Base-by-base conservation (phyloP, 176 grass and related monocot genomes). In the Urochloa ruziziensis region DNA sequence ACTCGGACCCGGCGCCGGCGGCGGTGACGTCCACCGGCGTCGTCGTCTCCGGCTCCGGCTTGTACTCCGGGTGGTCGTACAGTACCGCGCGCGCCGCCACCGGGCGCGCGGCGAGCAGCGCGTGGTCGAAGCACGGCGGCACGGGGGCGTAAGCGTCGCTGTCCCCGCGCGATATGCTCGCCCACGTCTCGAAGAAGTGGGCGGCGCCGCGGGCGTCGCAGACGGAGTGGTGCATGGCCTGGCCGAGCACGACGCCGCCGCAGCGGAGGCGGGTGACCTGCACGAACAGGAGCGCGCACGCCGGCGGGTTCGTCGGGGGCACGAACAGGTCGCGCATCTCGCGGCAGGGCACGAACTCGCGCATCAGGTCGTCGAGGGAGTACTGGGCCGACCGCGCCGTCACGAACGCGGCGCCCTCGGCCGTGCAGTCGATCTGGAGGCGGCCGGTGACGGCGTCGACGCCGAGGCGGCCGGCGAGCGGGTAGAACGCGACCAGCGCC, bases 201-300 rank as follows among this genome's bases (percentile, higher is more conserved):
- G 85, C 34, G 9, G 82, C 85, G 34, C 87, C 30, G 0, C 85
- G 79, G 10, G 59, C 94, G 81, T 97, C 94, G 1, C 56, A 56
- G 0, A 75, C 5, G 0, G 70, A 83, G 80, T 97, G 92, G 64
- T 97, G 91, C 77, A 87, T n/a, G 1, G 90, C 85, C 9, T 32
- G 64, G 10, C 90, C 92, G 28, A 97, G 69, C 46, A 85, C 90
- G 10, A 89, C 91, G 37, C 91, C 94, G 23, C 91, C 94, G 70
- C 94, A 97, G 28, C 88, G 78, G 10, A 97, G 86, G 79, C 37
- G 19, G 15, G 91, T 94, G 29, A 97, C 82, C 93, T 97, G 91
- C 19, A 49, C 39, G 57, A 97, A 53, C 56, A 94, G 68, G 40
- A 86, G 13, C 16, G 70, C 33, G 74, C 87, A 80, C 17, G n/a